Base-by-base conservation (phyloP, 177 flowering plant genomes). In the Vitis hybrid region DNA sequence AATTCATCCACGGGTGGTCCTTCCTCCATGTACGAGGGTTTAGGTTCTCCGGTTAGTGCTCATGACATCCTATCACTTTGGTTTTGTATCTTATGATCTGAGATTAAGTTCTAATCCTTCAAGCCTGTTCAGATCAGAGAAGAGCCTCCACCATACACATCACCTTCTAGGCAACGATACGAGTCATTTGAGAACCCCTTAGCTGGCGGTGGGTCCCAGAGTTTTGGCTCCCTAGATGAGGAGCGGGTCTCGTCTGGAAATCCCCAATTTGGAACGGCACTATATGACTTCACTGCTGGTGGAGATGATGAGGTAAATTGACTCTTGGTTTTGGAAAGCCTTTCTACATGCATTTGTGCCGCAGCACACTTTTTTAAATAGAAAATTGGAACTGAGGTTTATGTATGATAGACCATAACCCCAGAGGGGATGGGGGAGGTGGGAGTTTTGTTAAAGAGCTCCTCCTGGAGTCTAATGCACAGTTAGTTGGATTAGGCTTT, bases 261-360 rank as follows among this genome's bases (percentile, higher is more conserved):
- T 79, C 82, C 85, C 13, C 90, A 85, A 63, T 74, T 56, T 70
- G 98, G 99, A 62, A 80, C 88, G 52, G 99, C 99, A 74, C 90
- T 95, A 3, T 95, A 95, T 76, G 99, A 95, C 80, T 95, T 95
- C 84, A 86, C 92, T 70, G 99, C 99, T 66, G 99, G 99, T 62
- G 99, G 99, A 60, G 99, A 95, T 76, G 98, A 95, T 72, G 99
- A 95, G 92, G 99, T 90, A 70, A 77, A 63, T 56, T 54, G n/a
- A 64, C 11, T 60, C 27, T 50, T 24, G 14, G 3, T 32, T 19
- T 48, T 3, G 27, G 54, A 14, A 40, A 4, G 46, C 46, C 10
- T 49, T 18, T 18, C 19, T 27, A 2, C 7, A n/a, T 30, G 15
- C 13, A 5, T 8, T 13, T 9, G 10, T 27, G 58, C 18, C 14